Conservation (phyloP, 2,329 filamentous ascomycete genomes). For the Penicillium sp. region DNA sequence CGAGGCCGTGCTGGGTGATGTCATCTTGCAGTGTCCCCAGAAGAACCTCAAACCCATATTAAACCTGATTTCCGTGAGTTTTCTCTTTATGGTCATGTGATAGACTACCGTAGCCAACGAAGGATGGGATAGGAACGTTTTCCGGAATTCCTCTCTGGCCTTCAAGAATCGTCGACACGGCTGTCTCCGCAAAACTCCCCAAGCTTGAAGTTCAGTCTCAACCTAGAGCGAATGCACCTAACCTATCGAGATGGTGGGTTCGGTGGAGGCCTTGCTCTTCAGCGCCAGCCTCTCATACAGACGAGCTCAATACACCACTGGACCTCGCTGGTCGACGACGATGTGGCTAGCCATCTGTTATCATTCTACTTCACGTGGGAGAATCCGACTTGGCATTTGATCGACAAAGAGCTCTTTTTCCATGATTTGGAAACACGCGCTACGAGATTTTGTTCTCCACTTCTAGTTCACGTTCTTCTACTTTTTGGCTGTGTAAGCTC, state of each 20-base stretch:
- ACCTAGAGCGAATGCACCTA: constrained; percentile 1
- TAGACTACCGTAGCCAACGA: not conserved
- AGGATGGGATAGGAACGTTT: not conserved
- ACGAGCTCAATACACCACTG: constrained; percentile 22
- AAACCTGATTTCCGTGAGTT: not conserved
- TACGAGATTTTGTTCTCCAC: constrained; percentile 22
- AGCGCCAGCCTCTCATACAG: constrained; percentile 13
- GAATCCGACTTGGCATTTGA: constrained; percentile 28
- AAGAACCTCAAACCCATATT: not conserved
- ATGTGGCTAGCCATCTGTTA: constrained; percentile 26
- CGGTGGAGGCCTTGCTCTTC: not conserved
- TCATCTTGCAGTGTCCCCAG: not conserved
- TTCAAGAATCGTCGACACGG: not conserved
- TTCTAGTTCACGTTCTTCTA: not conserved
- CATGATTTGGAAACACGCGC: constrained; percentile 22
- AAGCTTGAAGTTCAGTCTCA: not conserved
- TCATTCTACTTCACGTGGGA: constrained; percentile 31
- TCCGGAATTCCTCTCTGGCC: not conserved
- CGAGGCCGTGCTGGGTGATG: not conserved
- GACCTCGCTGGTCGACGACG: constrained; percentile 24
- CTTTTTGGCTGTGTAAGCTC: not conserved
- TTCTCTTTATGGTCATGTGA: not conserved
- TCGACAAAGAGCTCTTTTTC: constrained; percentile 24
- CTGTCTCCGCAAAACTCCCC: not conserved
- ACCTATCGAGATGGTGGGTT: not conserved